Base-by-base conservation (phyloP, 2,329 filamentous ascomycete genomes). In the Arthrobotrys iridis region DNA sequence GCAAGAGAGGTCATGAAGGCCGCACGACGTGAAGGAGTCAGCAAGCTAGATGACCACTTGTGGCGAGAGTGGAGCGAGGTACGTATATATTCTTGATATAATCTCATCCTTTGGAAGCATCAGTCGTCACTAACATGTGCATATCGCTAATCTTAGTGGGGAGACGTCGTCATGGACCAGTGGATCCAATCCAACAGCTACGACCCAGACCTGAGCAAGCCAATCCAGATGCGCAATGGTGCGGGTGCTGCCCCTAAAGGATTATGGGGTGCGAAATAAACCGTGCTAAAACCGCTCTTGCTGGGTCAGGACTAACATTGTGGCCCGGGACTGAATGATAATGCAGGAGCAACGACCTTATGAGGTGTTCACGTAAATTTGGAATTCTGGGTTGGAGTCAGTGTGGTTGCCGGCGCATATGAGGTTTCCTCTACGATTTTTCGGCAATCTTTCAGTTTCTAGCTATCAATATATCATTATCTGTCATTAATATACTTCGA, bases 1-100 rank as follows among this genome's bases (percentile, higher is more conserved):
- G 93, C 94, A 83, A 93, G 71, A 35, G 71, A 75, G 15, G 71
- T 97, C 78, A 97, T 98, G 87, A 94, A 95, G 82, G 90, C 92
- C 15, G 93, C 94, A 5, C 91, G 96, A 80, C 86, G 90, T 77
- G 93, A 92, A 79, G 91, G 71, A 22, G 71, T 75, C 1, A 75
- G 71, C 48, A 15, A 28, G 22, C 59, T 75, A 13, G 71, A 75
- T 40, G 63, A 68, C 22, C 41, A 24, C 33, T 30, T 75, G 18
- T 75, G 71, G 71, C 52, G 71, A 68, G 71, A 75, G 43, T 75
- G 71, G 71, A 75, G 71, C 57, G 71, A 75, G 71, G 71, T 75
- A 22, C 35, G 70, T 73, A 73, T 52, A 13, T 30, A 37, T 10
- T 10, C 8, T 45, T 15, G 26, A n/a, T 2, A 45, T 28, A 15